Base-by-base conservation (phyloP, 768 basidiomycete genomes). In the Cyclocybe aegerita region DNA sequence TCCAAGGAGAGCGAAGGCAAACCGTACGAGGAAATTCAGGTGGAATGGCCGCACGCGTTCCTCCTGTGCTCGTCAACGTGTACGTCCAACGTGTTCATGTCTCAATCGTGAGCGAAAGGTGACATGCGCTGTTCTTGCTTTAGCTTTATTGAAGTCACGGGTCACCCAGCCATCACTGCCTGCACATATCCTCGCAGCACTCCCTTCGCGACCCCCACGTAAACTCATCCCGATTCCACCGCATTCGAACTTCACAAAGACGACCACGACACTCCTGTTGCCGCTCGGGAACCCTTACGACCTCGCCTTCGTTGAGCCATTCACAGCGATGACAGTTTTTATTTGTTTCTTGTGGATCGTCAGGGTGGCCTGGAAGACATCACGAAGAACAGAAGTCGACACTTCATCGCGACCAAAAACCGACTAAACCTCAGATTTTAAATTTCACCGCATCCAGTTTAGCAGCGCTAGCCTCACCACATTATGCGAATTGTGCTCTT, bases 41-140 rank as follows among this genome's bases (percentile, higher is more conserved):
- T 78, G 9, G 56, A 62, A 15, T 69, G 68, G 68, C 77, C 77
- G 2, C 58, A 55, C 3, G 68, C 66, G 4, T 75, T 79, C 59
- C 41, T 76, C 29, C 58, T 64, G 14, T 80, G 77, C 56, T 58
- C 70, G 11, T 44, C 54, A 33, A 50, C 58, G 7, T 38, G 69
- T 69, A 44, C 59, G 61, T 54, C 45, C 9, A 42, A 12, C 30
- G 10, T 37, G 29, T 37, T 46, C 23, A 23, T 23, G 23, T 5
- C 23, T 23, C 23, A 23, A 23, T 23, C 5, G 23, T 23, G 4
- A 23, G 23, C 23, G 23, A 23, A 23, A 23, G 23, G 23, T 23
- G 23, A 23, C 23, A 23, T 23, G 23, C 23, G 23, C 23, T 23
- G 23, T 5, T 23, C 23, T 23, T 23, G 4, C 23, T 23, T 23